Base-by-base conservation (phyloP, 371 early-diverging fungal species). In the Zychaea mexicana region DNA sequence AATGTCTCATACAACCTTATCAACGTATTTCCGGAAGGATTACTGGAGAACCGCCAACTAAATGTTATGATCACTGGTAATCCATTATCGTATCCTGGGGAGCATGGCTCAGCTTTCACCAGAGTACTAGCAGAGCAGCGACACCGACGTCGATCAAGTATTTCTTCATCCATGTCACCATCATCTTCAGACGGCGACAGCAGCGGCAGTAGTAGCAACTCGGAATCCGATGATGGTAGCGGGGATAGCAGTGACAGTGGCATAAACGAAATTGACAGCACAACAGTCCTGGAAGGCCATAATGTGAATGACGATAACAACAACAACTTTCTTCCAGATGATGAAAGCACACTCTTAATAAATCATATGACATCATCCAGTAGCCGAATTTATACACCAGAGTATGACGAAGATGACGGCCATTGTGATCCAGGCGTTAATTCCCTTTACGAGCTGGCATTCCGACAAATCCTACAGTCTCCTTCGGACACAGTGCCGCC, bases 371-470 rank as follows among this genome's bases (percentile, higher is more conserved):
- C 49, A 19, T 4, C 24, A 28, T 24, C 49, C 21, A 22, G 9
- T 17, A 42, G 42, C 0, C 10, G 9, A 24, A 49, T 19, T n/a
- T 13, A 19, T 2, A 10, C 6, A 21, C n/a, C 9, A 21, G 3
- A 46, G 7, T 7, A 36, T 2, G n/a, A 21, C 7, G 19, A 46
- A 1, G n/a, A 46, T 46, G n/a, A n/a, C 21, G n/a, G 24, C 0
- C 1, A 19, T 6, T 24, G 24, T 49, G 49, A 49, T 49, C 49
- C 49, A 22, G 49, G 49, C 5, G 49, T 49, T 24, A 49, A 49
- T 49, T 49, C 49, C 19, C 49, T 49, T 19, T 49, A 49, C 49
- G 49, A 49, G 24, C 10, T 49, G n/a, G 49, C 49, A 9, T 49
- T 49, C n/a, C 49, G 49, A 24, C 49, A 49, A 49, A 49, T 49